Conservation (phyloP, 257 asterid species). For the Henckelia pumila region DNA sequence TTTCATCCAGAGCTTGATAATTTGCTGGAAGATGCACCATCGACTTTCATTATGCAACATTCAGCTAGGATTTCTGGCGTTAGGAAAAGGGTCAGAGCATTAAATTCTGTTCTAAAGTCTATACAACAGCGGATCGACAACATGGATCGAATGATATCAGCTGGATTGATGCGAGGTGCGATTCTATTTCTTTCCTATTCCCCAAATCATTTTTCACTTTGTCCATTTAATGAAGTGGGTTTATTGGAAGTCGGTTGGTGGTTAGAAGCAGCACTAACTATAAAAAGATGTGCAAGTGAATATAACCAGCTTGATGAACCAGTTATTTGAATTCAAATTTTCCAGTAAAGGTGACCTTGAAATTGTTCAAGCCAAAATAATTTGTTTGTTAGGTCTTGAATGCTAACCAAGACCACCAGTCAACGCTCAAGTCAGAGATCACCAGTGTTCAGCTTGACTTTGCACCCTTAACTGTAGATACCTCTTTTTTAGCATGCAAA, state of each 20-base stretch:
- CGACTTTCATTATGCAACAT: slow-evolving; percentile 94
- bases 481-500: slow-evolving; percentile 10
- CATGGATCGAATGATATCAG: slow-evolving; percentile 71
- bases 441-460: too few relatives aligned
- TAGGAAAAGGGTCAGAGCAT: slow-evolving; percentile 72
- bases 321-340: not conserved
- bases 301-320: not conserved
- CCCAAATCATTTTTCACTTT: not conserved
- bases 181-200: slow-evolving; percentile 18
- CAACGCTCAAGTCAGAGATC: too few relatives aligned
- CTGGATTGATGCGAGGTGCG: slow-evolving; percentile 59
- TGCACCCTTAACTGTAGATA: not conserved
- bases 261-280: not conserved
- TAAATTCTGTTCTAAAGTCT: slow-evolving; percentile 84
- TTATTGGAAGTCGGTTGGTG: not conserved
- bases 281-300: not conserved
- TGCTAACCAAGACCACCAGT: not conserved
- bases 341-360: not conserved
- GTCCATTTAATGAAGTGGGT: slow-evolving; percentile 9
- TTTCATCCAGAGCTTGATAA: slow-evolving; percentile 76
- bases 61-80: slow-evolving; percentile 86
- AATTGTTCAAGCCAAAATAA: not conserved
- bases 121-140: slow-evolving; percentile 81
- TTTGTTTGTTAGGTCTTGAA: not conserved
- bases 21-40: slow-evolving; percentile 89